phyloP scores from a whole-genome alignment of 208 protist species.

The Porcisia deanei region DNA sequence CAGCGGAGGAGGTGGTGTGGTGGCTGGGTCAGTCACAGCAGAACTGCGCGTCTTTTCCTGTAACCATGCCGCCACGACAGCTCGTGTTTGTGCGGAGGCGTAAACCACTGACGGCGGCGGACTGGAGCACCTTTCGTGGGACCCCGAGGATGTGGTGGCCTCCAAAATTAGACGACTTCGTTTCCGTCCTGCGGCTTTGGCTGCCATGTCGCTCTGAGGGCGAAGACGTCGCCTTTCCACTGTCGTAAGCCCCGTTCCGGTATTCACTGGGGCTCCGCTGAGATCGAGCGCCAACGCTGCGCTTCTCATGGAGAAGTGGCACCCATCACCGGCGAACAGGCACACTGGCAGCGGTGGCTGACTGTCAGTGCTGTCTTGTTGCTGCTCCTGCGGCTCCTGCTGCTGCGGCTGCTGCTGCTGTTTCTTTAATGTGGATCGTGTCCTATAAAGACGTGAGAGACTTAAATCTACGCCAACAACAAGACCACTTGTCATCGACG shows the following conservation, averaged over 20 bases:
- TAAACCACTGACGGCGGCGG: conserved; percentile 17
- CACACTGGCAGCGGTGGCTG: conserved; percentile 25
- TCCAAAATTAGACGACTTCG: background rate
- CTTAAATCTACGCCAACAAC: conserved; percentile 79
- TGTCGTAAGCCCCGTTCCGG: conserved; percentile 31
- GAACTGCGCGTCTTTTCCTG: background rate
- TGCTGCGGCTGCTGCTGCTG: conserved; percentile 53
- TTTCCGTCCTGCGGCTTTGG: conserved; percentile 7
- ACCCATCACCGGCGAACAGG: conserved; percentile 59
- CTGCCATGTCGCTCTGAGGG: background rate
- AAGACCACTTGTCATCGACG: conserved; percentile 15
- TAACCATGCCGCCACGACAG: background rate
- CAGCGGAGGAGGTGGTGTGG: background rate
- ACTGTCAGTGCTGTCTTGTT: background rate
- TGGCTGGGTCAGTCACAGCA: background rate
- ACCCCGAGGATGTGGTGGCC: background rate
- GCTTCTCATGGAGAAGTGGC: conserved; percentile 14
- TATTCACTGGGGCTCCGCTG: conserved; percentile 2
- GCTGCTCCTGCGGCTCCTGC: conserved; percentile 14
- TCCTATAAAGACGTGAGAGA: conserved; percentile 54
- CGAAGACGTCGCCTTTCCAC: conserved; percentile 27
- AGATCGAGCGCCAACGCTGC: conserved; percentile 32
- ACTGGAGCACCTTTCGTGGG: background rate
- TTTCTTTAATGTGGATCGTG: conserved; percentile 49
- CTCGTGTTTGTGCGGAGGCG: conserved; percentile 14